Conservation (phyloP, 441 rosid genomes). For the Adansonia grandidieri region DNA sequence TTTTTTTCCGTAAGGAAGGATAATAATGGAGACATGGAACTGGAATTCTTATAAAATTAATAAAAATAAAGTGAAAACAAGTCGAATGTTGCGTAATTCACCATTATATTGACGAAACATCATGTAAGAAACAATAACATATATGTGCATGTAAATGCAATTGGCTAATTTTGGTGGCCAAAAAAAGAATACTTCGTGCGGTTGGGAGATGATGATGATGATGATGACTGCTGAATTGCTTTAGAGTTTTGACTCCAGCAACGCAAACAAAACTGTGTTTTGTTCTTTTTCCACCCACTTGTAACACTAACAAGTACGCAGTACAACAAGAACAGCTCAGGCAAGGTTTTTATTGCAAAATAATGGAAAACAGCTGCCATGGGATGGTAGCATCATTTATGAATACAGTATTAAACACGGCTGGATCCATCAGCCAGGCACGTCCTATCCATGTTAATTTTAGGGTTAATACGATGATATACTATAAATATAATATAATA, state of each 20-base stretch:
- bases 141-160: not conserved
- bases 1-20: too few relatives aligned
- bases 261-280: too few relatives aligned
- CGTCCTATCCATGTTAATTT: too few relatives aligned
- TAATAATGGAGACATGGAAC: not conserved
- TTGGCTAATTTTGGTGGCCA: not conserved
- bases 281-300: not conserved
- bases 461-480: too few relatives aligned
- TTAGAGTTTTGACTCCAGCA: too few relatives aligned
- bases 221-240: too few relatives aligned
- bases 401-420: not conserved
- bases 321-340: not conserved
- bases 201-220: too few relatives aligned
- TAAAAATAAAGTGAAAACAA: not conserved
- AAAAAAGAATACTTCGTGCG: too few relatives aligned
- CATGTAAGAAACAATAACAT: too few relatives aligned
- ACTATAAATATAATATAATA: too few relatives aligned
- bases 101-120: not conserved
- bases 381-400: not conserved
- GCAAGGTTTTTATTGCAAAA: not conserved
- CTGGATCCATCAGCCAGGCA: too few relatives aligned
- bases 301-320: not conserved
- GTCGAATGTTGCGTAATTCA: not conserved
- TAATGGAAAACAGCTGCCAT: not conserved
- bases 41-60: not conserved